Evolutionary conservation across 306 rosid species (phyloP).

Genomic region (Abrus precatorius): DNA sequence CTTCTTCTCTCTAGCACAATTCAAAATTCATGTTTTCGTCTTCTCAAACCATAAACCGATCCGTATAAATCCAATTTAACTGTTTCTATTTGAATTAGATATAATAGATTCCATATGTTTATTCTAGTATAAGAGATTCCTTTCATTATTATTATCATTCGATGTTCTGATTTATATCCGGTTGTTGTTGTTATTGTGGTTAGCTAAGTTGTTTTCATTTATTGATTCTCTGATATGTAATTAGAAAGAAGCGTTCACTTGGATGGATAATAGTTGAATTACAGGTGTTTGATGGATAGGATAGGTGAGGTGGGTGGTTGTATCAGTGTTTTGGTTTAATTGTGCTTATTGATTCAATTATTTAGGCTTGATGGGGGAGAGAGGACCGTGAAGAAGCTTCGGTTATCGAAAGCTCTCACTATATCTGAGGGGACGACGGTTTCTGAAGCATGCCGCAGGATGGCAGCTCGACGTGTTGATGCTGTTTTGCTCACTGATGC

Average conservation of each 20-base stretch:
- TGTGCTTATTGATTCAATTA: slow-evolving; percentile 1
- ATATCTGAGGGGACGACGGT: slow-evolving; percentile 92
- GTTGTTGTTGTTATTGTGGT: too few species aligned
- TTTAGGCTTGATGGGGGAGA: slow-evolving; percentile 73
- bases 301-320: background rate
- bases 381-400: slow-evolving; percentile 94
- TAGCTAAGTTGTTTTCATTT: background rate
- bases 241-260: background rate
- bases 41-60: background rate
- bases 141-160: background rate
- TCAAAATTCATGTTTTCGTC: background rate
- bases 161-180: background rate
- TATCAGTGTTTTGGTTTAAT: background rate
- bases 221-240: background rate
- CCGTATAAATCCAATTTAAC: background rate
- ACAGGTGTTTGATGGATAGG: slow-evolving; percentile 10
- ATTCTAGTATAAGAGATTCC: slow-evolving; percentile 6
- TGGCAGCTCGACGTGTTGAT: slow-evolving; percentile 93
- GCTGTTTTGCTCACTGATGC: slow-evolving; percentile 88
- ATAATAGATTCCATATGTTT: background rate
- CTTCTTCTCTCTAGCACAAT: background rate
- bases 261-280: background rate
- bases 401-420: slow-evolving; percentile 87
- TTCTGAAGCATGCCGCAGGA: slow-evolving; percentile 88
- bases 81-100: background rate